Conservation (phyloP, 352 stramenopile species). For the Pythium volutum region DNA sequence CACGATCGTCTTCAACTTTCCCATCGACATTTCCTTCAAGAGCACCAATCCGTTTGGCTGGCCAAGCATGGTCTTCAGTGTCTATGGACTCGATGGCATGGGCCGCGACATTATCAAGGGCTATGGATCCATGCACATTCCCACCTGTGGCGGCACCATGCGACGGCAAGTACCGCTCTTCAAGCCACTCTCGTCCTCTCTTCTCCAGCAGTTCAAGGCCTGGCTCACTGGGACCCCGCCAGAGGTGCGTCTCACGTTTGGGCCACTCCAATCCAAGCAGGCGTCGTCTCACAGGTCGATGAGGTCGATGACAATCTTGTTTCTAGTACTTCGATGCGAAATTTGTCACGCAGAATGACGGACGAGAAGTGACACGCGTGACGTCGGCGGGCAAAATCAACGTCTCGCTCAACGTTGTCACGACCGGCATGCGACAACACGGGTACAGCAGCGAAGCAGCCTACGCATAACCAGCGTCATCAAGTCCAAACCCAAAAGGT, state of each 20-base stretch:
- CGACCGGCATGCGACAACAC: slow-evolving; percentile 53
- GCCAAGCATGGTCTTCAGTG: slow-evolving; percentile 89
- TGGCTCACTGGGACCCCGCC: slow-evolving; percentile 86
- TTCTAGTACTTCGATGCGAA: slow-evolving; percentile 86
- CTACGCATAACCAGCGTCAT: slow-evolving; percentile 6
- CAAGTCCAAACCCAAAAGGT: not conserved
- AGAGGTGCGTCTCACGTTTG: slow-evolving; percentile 29
- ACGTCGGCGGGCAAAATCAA: slow-evolving; percentile 48
- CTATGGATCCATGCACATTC: slow-evolving; percentile 90
- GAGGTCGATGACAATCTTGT: not conserved
- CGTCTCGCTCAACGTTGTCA: slow-evolving; percentile 64
- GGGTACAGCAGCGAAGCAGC: slow-evolving; percentile 33
- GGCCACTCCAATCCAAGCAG: not conserved
- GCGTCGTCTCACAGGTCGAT: not conserved
- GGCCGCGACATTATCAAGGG: slow-evolving; percentile 89
- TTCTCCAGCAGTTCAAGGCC: slow-evolving; percentile 84
- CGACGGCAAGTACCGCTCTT: slow-evolving; percentile 84
- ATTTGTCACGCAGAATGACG: slow-evolving; percentile 68
- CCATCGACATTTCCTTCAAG: slow-evolving; percentile 95
- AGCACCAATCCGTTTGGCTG: slow-evolving; percentile 94
- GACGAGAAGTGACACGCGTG: slow-evolving; percentile 66
- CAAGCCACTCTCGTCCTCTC: slow-evolving; percentile 77
- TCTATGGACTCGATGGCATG: slow-evolving; percentile 87
- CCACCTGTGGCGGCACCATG: slow-evolving; percentile 55
- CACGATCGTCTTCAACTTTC: slow-evolving; percentile 93